Conservation (phyloP, 345 rosid species). For the Eucalyptus tenuipes region DNA sequence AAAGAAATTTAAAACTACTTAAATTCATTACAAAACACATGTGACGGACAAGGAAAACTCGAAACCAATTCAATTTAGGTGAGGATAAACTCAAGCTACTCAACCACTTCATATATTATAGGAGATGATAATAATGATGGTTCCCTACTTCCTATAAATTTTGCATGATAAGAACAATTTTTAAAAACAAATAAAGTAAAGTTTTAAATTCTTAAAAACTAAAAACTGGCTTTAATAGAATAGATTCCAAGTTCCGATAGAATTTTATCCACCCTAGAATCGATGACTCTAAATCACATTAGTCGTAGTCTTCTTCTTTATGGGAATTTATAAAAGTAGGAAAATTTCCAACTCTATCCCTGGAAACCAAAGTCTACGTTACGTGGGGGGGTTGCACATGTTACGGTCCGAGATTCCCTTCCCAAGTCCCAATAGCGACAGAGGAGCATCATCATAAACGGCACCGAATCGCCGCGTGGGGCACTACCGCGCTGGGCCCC, state of each 20-base stretch:
- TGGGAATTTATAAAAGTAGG: neutral
- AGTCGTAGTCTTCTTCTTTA: neutral
- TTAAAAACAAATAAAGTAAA: too few species aligned
- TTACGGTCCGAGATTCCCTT: neutral
- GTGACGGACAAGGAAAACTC: neutral
- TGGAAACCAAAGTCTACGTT: neutral
- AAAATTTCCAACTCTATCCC: neutral
- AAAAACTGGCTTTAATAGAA: too few species aligned
- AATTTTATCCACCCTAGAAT: neutral
- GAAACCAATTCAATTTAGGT: neutral
- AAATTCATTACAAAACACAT: neutral
- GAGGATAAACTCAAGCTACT: neutral
- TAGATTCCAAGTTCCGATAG: too few species aligned
- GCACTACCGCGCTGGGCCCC: neutral
- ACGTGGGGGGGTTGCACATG: neutral
- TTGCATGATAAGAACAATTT: neutral
- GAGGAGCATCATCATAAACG: slow-evolving; percentile 4
- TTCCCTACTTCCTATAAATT: neutral
- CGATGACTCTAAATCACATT: neutral
- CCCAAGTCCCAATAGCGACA: neutral
- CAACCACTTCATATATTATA: neutral
- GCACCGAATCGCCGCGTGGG: slow-evolving; percentile 47
- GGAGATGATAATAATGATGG: neutral
- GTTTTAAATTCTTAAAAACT: too few species aligned
- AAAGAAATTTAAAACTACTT: neutral